A percentile compares a stretch with the other conserved stretches of the same genome.
phyloP scores from a whole-genome alignment of 176 grass and related monocot genomes.

The Hordeum marinum region DNA sequence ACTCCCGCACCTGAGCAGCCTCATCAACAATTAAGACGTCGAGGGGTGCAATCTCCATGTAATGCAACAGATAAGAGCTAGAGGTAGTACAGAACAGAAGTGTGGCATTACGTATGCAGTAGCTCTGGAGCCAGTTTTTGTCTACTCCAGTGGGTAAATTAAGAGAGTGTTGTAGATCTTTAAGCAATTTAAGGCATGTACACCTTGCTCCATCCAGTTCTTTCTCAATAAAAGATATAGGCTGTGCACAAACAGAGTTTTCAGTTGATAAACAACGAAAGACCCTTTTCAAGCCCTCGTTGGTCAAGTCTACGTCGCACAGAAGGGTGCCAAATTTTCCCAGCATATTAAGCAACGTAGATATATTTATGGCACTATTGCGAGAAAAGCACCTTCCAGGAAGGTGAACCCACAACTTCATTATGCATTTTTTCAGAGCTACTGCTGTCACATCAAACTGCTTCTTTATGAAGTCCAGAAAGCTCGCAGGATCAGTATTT shows the following conservation, averaged over 20 bases:
- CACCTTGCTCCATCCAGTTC: constrained; percentile 33
- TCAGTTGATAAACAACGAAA: constrained; percentile 25
- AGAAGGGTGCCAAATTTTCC: constrained; percentile 27
- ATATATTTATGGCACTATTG: constrained; percentile 21
- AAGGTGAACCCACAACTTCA: constrained; percentile 48
- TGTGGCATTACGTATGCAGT: constrained; percentile 58
- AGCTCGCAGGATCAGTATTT: background rate
- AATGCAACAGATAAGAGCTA: constrained; percentile 64
- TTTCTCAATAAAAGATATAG: constrained; percentile 8
- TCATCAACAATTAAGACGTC: constrained; percentile 79
- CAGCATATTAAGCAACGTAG: constrained; percentile 31
- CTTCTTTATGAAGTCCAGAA: constrained; percentile 56
- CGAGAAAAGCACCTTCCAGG: constrained; percentile 35
- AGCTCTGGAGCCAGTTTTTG: constrained; percentile 37
- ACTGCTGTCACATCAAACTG: constrained; percentile 31
- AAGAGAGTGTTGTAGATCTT: constrained; percentile 29
- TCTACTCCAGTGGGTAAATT: constrained; percentile 21
- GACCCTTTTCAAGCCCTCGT: constrained; percentile 32
- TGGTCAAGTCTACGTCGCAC: constrained; percentile 29
- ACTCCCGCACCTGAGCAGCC: constrained; percentile 72
- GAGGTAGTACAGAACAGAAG: constrained; percentile 75
- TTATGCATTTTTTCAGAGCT: constrained; percentile 41
- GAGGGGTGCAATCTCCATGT: constrained; percentile 35
- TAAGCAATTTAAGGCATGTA: constrained; percentile 42
- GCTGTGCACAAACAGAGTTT: background rate